phyloP scores from a whole-genome alignment of 208 protist genomes.

The Acanthamoeba sp. region DNA sequence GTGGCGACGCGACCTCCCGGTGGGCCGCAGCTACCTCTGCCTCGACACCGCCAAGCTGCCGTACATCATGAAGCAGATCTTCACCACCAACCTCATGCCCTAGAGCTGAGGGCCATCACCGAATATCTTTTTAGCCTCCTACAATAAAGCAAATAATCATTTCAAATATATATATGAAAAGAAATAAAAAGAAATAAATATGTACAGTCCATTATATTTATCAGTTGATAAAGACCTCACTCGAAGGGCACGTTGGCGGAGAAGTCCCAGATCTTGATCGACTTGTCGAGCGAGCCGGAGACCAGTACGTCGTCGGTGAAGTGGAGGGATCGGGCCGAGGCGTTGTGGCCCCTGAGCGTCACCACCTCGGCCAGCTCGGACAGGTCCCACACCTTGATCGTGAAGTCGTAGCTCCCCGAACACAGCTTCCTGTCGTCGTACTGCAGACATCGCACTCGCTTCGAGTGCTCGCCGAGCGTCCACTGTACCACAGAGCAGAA shows the following conservation, averaged over 20 bases:
- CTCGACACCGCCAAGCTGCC: constrained; percentile 92
- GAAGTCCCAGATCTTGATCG: constrained; percentile 71
- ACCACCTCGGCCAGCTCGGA: not conserved
- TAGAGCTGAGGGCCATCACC: not conserved
- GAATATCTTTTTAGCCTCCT: not conserved
- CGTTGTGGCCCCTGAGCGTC: constrained; percentile 54
- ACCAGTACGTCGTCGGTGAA: constrained; percentile 62
- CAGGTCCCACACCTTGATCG: constrained; percentile 66
- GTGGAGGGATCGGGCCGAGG: constrained; percentile 63
- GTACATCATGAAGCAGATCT: constrained; percentile 93
- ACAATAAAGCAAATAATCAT: not conserved
- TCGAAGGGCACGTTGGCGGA: constrained; percentile 55
- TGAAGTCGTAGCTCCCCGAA: constrained; percentile 60
- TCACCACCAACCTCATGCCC: constrained; percentile 76
- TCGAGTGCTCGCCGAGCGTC: constrained; percentile 20
- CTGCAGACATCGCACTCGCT: constrained; percentile 54
- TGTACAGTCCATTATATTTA: not conserved
- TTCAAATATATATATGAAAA: not conserved
- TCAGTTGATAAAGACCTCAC: not conserved
- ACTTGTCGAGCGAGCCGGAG: constrained; percentile 62
- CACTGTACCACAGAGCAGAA: not conserved
- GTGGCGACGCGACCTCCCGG: constrained; percentile 90
- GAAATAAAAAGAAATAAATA: not conserved
- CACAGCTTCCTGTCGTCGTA: constrained; percentile 48
- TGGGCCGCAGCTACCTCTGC: constrained; percentile 93